These are phyloP conservation scores for Syzygium syzygioides DNA, from an alignment of 441 rosid genomes.

Conservation along the genomic window DNA sequence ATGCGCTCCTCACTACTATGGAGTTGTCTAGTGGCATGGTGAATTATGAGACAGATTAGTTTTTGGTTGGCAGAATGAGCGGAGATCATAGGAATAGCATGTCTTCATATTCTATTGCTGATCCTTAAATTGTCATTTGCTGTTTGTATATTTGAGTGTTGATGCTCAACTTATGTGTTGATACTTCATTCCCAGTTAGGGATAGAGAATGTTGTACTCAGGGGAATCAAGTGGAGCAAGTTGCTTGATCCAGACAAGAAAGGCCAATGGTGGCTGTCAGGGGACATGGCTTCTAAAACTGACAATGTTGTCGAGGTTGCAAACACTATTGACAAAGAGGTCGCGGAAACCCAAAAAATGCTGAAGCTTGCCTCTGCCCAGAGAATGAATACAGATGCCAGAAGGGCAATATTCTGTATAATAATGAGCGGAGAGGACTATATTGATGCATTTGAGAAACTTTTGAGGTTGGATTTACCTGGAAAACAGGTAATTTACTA, in stretches of 20 bases:
- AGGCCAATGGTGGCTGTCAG: constrained; percentile 94
- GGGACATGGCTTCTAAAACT: constrained; percentile 28
- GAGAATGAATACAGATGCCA: constrained; percentile 87
- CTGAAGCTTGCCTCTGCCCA: constrained; percentile 86
- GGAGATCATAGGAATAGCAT: background rate
- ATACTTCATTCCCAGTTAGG: constrained; percentile 39
- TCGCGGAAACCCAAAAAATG: constrained; percentile 75
- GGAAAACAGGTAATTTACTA: constrained; percentile 57
- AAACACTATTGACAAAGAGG: constrained; percentile 74
- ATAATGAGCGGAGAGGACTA: constrained; percentile 92
- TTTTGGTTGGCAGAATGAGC: background rate
- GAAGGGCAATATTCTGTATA: constrained; percentile 84
- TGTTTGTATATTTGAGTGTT: background rate
- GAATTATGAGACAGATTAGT: background rate
- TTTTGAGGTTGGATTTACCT: constrained; percentile 69
- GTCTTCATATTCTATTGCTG: background rate
- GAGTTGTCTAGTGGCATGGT: background rate
- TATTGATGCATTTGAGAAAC: constrained; percentile 86
- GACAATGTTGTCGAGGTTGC: constrained; percentile 62
- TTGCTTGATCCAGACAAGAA: constrained; percentile 81
- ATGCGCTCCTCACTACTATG: background rate
- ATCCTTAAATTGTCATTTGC: background rate
- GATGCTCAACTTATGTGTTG: background rate
- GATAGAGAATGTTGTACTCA: constrained; percentile 57
- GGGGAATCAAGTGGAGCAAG: constrained; percentile 88